Base-by-base conservation (phyloP, 179 eudicot species). In the Silene noctiflora region DNA sequence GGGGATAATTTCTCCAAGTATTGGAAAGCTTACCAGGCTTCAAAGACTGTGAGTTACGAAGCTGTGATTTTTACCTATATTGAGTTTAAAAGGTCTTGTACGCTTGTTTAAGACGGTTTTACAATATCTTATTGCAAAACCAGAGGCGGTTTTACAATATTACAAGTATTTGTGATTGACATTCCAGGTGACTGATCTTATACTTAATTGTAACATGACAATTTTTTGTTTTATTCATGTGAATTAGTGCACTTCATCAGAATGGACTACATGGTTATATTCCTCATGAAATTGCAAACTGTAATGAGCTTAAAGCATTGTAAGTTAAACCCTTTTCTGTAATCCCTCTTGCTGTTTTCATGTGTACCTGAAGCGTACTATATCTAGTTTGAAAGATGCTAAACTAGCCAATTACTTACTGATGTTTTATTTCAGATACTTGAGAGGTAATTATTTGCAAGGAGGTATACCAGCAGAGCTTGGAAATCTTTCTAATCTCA, bases 381-480 rank as follows among this genome's bases (percentile, higher is more conserved):
- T 44, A 31, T 11, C 27, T 59, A 42, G 61, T 6, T 29, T 72
- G 19, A 65, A 24, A 24, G n/a, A 39, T 39, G 67, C 42, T 39
- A 21, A 35, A 21, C 21, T 7, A 61, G 21, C 21, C 6, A 8
- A 60, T 20, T 44, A 24, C 29, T 48, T 21, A 17, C 25, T 9
- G 27, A 25, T 44, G 39, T 17, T 67, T 1, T 69, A 64, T 74
- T 56, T 1, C 82, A 95, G 98, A 87, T 95, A 95, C 79, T 83
- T 95, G 85, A 88, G 95, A 82, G 90, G 84, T 73, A 95, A 95
- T 83, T 91, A 87, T 85, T 88, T 95, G 67, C 96, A 95, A 85
- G 99, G 99, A 59, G 99, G 97, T 79, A 88, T 95, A 84, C 99
- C 97, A 42, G 83, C 97, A 24, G 84, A 85, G 81, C 87, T 95